Base-by-base conservation (phyloP, 78 protist genomes). In the Dictyostelium citrinum region DNA sequence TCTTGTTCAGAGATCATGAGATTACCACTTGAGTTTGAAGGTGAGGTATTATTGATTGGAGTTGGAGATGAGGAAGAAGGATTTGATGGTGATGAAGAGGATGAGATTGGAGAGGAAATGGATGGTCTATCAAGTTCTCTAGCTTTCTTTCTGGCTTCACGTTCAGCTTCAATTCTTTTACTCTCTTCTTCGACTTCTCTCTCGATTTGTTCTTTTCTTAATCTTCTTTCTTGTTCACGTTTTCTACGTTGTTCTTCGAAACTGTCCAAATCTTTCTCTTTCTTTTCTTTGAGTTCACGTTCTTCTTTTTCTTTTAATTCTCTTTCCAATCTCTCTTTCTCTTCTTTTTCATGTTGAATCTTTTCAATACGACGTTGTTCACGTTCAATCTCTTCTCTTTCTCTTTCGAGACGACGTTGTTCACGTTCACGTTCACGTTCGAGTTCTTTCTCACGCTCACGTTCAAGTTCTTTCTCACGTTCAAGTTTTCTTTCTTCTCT, bases 191-290 rank as follows among this genome's bases (percentile, higher is more conserved):
- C 85, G 2, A 68, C 45, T 8, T 76, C 93, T 49, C 61, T 81
- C 27, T 88, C 93, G n/a, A 68, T 78, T 88, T 88, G 93, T 46
- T 78, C 85, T 76, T 67, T 58, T 68, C 85, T 58, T 27, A 43
- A 14, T 67, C 81, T 78, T 60, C 85, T 37, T 60, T 88, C 93
- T 7, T 78, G 68, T 60, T 88, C 93, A 68, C 86, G 80, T 24
- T 35, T 16, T 46, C 39, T 37, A 77, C 93, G 55, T 46, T 76
- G 82, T 39, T 60, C 29, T 60, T 85, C 92, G 33, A 14, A 77
- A 4, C 60, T 72, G 3, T 85, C 92, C 1, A 74, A 24, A 16
- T 41, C 90, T 49, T 83, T 83, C 29, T 72, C 90, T 45, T 39
- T 55, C 64, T 75, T 71, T 33, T 84, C 70, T 37, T 46, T 14